Base-by-base conservation (phyloP, 108 stramenopile species). In the Discostella stelligeroides region DNA sequence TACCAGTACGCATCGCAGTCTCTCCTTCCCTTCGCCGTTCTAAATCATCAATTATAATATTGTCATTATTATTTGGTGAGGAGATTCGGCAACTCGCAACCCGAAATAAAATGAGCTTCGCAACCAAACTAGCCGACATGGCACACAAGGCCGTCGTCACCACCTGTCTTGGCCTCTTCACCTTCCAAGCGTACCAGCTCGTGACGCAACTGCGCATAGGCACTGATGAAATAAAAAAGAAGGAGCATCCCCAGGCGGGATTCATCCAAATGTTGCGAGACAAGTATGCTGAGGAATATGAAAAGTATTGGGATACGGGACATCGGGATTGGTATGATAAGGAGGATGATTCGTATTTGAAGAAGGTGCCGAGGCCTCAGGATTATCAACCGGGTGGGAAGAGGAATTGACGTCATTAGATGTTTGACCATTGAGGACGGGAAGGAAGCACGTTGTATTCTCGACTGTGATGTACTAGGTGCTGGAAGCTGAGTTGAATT, bases 291-390 rank as follows among this genome's bases (percentile, higher is more conserved):
- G 89, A 92, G 70, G 92, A 90, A 63, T 86, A 86, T 37, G 57
- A 72, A 38, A 80, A 78, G 23, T 82, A 86, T 58, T 70, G 87
- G 45, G 80, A 83, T 43, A 82, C 82, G 15, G 81, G 76, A 11
- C 80, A 84, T 45, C 71, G 88, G 40, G 92, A 92, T 76, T 83
- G 92, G 80, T 92, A 92, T 67, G 89, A 89, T 40, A 82, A 75
- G 41, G 92, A 92, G 41, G 91, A 92, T 64, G 70, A 92, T 73
- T 89, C 88, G 28, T 92, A 88, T 79, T 63, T 90, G 64, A 86
- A 92, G 47, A 82, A 87, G 29, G 64, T 85, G 27, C 89, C 89
- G 15, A 82, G 83, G 50, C 81, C 77, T 27, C 30, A 67, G 58
- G 77, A 79, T 66, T 79, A 79, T 61, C 77, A 79, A 63, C 65